Percentiles rank a stretch among this genome's conserved stretches.
Conservation (phyloP, 2,329 filamentous ascomycete species). For the Beauveria sp. region DNA sequence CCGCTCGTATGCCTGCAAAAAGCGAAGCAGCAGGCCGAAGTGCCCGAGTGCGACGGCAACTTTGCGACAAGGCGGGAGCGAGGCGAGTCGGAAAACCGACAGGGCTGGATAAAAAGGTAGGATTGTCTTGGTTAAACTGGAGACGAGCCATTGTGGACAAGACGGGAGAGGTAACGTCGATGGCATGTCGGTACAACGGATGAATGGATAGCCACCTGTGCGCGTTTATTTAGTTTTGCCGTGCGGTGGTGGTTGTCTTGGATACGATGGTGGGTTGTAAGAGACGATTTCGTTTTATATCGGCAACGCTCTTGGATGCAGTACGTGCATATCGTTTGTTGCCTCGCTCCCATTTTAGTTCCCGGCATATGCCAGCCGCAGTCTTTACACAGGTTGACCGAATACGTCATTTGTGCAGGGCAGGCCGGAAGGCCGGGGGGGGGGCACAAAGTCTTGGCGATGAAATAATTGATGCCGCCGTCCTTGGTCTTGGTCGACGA, state of each 20-base stretch:
- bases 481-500: neutral
- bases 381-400: no score
- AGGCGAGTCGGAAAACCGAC: neutral
- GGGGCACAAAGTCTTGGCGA: neutral
- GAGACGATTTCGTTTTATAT: neutral
- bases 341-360: neutral
- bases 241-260: neutral
- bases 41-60: neutral
- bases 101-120: neutral
- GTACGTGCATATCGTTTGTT: no score
- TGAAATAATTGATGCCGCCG: neutral
- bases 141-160: neutral
- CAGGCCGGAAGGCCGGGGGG: neutral
- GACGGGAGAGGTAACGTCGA: no score
- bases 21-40: no score
- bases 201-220: no score
- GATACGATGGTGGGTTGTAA: neutral
- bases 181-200: no score
- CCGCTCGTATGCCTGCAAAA: neutral
- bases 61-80: neutral
- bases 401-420: neutral
- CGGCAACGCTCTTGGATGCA: neutral
- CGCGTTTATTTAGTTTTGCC: no score
- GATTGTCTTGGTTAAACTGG: neutral
- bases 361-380: neutral